Base-by-base conservation (phyloP, 2,329 filamentous ascomycete species). In the Herpotrichia juniperi region DNA sequence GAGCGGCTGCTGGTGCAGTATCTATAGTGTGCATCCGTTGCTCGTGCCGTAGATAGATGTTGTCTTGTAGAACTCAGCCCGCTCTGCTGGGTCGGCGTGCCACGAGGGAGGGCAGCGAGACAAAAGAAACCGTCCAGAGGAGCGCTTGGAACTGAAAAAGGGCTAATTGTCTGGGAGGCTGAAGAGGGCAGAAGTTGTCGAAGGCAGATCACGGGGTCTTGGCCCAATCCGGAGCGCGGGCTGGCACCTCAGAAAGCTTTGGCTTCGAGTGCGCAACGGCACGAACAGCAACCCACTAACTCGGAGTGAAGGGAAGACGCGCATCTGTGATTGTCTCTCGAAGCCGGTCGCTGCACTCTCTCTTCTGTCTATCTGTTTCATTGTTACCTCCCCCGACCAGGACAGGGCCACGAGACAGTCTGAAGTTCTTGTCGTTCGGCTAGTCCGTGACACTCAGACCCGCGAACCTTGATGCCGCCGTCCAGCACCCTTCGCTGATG, bases 361-460 rank as follows among this genome's bases (percentile, higher is more conserved):
- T 4, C 32, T 59, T 43, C 34, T 53, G 46, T 53, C 50, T 54
- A 46, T 37, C 46, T 54, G 46, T 43, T 49, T 50, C 51, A 42
- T 58, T 34, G 40, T 49, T 53, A 40, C 53, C 28, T 50, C 31
- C 31, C 24, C 47, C 37, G 56, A 42, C 46, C 54, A 59, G 53
- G 55, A 56, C 22, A 59, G 53, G 48, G 56, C 54, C 57, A 49
- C 56, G 44, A 51, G 35, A 51, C 24, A 56, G 51, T 40, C 57
- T 59, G 58, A 58, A 58, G 59, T 56, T 64, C 54, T 55, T 62
- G 57, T 50, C 62, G 64, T 64, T 71, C 67, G 67, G 69, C 65
- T 68, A 69, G 68, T 57, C 59, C 59, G 66, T 72, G 67, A 67
- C 69, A 64, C 68, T 65, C 59, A 63, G 64, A 69, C 63, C 61